These are phyloP conservation scores for Musa balbisiana DNA, from an alignment of 202 grass and related monocot genomes.

Conservation along the genomic window DNA sequence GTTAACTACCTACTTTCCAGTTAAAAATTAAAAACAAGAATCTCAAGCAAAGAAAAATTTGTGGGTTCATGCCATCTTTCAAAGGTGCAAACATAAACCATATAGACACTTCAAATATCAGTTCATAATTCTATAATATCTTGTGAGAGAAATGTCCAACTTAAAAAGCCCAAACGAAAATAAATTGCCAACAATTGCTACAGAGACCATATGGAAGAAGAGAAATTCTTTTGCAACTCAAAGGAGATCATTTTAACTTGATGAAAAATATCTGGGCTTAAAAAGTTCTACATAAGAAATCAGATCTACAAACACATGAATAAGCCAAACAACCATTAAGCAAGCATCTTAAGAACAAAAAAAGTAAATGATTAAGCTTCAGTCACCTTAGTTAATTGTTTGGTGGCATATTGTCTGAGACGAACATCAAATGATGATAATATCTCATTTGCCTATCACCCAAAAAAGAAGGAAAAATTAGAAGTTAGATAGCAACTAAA, in stretches of 20 bases:
- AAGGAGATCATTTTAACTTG: no score
- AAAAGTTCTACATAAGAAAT: neutral
- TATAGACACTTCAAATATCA: no score
- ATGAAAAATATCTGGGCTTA: neutral
- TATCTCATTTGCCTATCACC: conserved; percentile 91
- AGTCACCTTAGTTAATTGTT: conserved; percentile 79
- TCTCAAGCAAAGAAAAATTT: no score
- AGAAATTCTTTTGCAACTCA: no score
- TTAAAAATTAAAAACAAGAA: no score
- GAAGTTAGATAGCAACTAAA: conserved; percentile 7
- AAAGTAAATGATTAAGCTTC: neutral
- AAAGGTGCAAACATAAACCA: no score
- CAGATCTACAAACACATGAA: neutral
- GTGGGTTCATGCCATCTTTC: no score
- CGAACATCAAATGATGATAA: conserved; percentile 89
- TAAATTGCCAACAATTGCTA: neutral
- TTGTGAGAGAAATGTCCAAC: no score
- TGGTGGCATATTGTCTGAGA: conserved; percentile 82
- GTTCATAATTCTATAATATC: no score
- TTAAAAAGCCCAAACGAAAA: no score
- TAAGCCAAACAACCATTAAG: neutral
- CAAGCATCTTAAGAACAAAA: neutral
- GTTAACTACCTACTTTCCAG: no score
- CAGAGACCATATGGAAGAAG: neutral
- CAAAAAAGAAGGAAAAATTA: conserved; percentile 18